phyloP scores from a whole-genome alignment of 352 stramenopile species.

The Pythium vanterpoolii region DNA sequence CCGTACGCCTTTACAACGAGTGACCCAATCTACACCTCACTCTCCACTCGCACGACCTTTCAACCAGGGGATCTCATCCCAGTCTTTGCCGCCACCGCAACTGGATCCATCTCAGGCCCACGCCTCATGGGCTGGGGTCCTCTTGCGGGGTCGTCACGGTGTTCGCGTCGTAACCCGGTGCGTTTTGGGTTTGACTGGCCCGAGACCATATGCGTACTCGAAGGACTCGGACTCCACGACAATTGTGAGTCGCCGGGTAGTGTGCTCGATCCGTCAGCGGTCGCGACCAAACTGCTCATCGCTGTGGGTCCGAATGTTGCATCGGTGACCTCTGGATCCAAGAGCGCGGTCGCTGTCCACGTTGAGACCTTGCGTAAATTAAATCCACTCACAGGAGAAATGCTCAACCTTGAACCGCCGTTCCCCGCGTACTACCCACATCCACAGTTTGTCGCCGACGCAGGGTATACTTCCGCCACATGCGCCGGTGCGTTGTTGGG shows the following conservation, averaged over 20 bases:
- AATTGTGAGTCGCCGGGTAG: slow-evolving; percentile 11
- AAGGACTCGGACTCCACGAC: slow-evolving; percentile 4
- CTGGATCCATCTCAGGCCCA: slow-evolving; percentile 13
- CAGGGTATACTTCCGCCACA: slow-evolving; percentile 3
- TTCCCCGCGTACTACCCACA: slow-evolving; percentile 27
- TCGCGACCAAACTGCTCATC: slow-evolving; percentile 21
- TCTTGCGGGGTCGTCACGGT: slow-evolving; percentile 25
- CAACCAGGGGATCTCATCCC: slow-evolving; percentile 31
- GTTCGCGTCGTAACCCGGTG: slow-evolving; percentile 22
- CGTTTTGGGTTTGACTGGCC: slow-evolving; percentile 25
- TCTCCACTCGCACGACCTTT: slow-evolving; percentile 15
- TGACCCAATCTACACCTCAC: neutral
- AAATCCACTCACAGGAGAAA: neutral
- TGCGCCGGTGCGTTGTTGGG: slow-evolving; percentile 27
- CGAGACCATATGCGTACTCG: slow-evolving; percentile 11
- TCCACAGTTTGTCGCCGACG: slow-evolving; percentile 7
- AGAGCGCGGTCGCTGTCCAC: slow-evolving; percentile 6
- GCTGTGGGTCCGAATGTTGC: slow-evolving; percentile 5
- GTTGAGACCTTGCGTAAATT: slow-evolving; percentile 18
- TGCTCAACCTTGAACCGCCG: neutral
- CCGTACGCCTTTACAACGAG: slow-evolving; percentile 19
- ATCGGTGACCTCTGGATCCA: neutral
- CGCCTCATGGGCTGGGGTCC: slow-evolving; percentile 23
- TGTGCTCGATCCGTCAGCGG: slow-evolving; percentile 14
- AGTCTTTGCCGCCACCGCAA: slow-evolving; percentile 22